A percentile compares a stretch with the other conserved stretches of the same genome.
These are phyloP conservation scores for Sisymbrium irio DNA, from an alignment of 345 rosid species.

Conservation along the genomic window DNA sequence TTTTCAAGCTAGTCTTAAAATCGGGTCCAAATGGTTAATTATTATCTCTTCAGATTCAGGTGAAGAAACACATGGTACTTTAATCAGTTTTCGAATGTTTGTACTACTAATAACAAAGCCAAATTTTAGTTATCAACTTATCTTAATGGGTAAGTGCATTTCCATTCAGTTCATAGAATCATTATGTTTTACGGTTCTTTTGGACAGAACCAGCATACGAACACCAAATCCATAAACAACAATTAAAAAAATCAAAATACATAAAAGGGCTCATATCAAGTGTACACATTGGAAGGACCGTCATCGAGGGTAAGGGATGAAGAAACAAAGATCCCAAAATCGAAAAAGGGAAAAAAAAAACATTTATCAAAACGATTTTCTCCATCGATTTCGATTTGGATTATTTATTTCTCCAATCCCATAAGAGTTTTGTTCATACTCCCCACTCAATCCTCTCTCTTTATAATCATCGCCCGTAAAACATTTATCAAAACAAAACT, in stretches of 20 bases:
- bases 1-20: too few relatives aligned
- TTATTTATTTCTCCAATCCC: not conserved
- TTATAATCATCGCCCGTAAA: slow-evolving; percentile 34
- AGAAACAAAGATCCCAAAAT: not conserved
- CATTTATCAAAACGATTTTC: not conserved
- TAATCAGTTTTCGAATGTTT: too few relatives aligned
- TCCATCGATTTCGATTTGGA: slow-evolving; percentile 30
- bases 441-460: slow-evolving; percentile 35
- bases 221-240: too few relatives aligned
- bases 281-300: slow-evolving; percentile 30
- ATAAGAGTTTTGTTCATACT: slow-evolving; percentile 20
- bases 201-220: too few relatives aligned
- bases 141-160: too few relatives aligned
- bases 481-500: not conserved
- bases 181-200: too few relatives aligned
- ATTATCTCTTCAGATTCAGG: too few relatives aligned
- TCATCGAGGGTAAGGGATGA: slow-evolving; percentile 31
- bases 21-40: too few relatives aligned
- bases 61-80: too few relatives aligned
- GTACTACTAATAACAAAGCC: too few relatives aligned
- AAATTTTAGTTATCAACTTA: too few relatives aligned
- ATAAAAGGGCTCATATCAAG: slow-evolving; percentile 36
- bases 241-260: not conserved
- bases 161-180: too few relatives aligned
- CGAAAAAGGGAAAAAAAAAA: slow-evolving; percentile 17